Evolutionary conservation across 805 yeast species (phyloP).

Genomic region (Candida sonorensis): DNA sequence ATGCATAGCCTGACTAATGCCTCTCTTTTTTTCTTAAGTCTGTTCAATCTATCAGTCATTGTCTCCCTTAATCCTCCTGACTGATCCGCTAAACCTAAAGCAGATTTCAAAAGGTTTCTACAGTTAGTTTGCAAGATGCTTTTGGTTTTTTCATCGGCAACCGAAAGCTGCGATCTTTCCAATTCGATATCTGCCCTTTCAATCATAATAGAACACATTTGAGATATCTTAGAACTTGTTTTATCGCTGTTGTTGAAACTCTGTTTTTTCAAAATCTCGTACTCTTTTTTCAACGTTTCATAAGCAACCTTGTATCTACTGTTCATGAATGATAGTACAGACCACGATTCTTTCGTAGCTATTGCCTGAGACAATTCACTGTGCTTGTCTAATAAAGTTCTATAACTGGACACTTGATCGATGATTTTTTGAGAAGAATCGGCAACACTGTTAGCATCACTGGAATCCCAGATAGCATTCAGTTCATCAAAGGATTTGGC

Average conservation of each 20-base stretch:
- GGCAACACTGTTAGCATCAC: constrained; percentile 14
- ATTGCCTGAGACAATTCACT: constrained; percentile 8
- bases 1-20: constrained; percentile 40
- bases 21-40: constrained; percentile 37
- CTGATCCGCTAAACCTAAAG: constrained; percentile 36
- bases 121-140: constrained; percentile 32
- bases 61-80: constrained; percentile 48
- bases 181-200: constrained; percentile 48
- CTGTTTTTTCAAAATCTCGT: constrained; percentile 13
- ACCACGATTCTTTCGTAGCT: constrained; percentile 32
- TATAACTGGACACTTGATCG: constrained; percentile 37
- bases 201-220: constrained; percentile 36
- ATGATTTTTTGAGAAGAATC: constrained; percentile 31
- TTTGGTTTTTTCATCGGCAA: constrained; percentile 26
- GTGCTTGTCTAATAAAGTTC: constrained; percentile 34
- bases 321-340: constrained; percentile 31
- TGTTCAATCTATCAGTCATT: constrained; percentile 32
- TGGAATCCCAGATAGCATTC: constrained; percentile 29
- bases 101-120: constrained; percentile 37
- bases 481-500: constrained; percentile 22
- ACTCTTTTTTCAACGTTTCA: constrained; percentile 22
- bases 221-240: constrained; percentile 21
- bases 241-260: constrained; percentile 12
- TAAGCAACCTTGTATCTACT: constrained; percentile 33
- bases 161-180: constrained; percentile 35